phyloP scores from a whole-genome alignment of 257 asterid species.

The Pogostemon cablin region DNA sequence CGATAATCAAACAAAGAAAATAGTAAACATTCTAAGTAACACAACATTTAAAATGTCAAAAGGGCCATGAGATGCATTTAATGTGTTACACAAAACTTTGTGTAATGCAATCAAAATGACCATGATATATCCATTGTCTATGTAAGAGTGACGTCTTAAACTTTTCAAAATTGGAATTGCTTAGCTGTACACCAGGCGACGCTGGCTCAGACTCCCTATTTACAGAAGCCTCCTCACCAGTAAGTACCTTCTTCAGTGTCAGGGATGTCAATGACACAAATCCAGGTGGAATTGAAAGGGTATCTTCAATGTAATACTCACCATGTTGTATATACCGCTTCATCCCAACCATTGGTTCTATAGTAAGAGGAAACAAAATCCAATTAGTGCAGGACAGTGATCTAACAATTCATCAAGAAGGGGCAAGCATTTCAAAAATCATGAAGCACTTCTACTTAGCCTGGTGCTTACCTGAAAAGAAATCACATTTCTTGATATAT shows the following conservation, averaged over 20 bases:
- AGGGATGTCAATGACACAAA: slow-evolving; percentile 64
- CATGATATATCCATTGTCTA: slow-evolving; percentile 58
- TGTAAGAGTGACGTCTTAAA: slow-evolving; percentile 42
- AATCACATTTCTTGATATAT: neutral
- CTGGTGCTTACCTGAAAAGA: slow-evolving; percentile 19
- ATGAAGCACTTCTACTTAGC: slow-evolving; percentile 10
- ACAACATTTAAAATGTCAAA: too few species aligned
- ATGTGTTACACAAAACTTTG: neutral
- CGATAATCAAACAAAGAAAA: too few species aligned
- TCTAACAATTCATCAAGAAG: slow-evolving; percentile 15
- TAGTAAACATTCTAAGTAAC: too few species aligned
- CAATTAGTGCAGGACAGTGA: neutral
- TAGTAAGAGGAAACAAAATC: neutral
- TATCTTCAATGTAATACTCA: slow-evolving; percentile 24
- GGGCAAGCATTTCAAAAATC: slow-evolving; percentile 18
- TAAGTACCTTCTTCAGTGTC: slow-evolving; percentile 45
- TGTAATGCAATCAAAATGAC: slow-evolving; percentile 29
- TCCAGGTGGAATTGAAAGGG: slow-evolving; percentile 77
- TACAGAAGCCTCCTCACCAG: slow-evolving; percentile 31
- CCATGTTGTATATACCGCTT: slow-evolving; percentile 30
- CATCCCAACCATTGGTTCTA: slow-evolving; percentile 51
- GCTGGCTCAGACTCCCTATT: slow-evolving; percentile 30
- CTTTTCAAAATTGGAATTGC: slow-evolving; percentile 39
- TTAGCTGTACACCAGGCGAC: slow-evolving; percentile 34
- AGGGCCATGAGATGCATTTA: too few species aligned